Evolutionary conservation across 2,329 filamentous ascomycete genomes (phyloP), one percentile per base, ranked within the genome.

Genomic region (Trichoderma breve): DNA sequence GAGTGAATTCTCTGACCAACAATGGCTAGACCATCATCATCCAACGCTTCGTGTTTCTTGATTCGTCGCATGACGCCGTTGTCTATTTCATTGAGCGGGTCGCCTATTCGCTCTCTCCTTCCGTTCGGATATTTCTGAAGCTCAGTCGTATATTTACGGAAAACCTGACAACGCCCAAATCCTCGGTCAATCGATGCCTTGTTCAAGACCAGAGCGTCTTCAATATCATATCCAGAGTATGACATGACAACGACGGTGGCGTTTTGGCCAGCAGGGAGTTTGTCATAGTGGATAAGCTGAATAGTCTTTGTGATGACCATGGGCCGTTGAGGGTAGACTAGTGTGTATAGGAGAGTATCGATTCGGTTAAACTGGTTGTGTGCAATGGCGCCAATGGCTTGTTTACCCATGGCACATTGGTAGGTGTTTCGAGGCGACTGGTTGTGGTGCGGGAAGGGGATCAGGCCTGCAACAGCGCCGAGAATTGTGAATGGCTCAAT

Each of bases 391-490:
- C 96, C 96, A 80, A 99, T 98, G 51, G 96, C 96, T 92, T 99
- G 96, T 84, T 99, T 99, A 88, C 96, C 96, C 96, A 99, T 99
- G 83, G 96, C 96, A 84, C 95, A 98, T 86, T 98, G 95, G 79
- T 99, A 99, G 0, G 96, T 99, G 80, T 99, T 99, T 87, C 96
- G 89, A 11, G 96, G 96, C 18, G 97, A 99, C 81, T 99, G 96
- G 82, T 99, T 99, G 85, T 99, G 96, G 81, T 99, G 96, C 9
- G 96, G 96, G 79, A 98, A 99, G 5, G 96, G 96, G 80, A 99
- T 99, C 47, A 99, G 86, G 57, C 96, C 96, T 51, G 96, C 96
- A 30, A 99, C 96, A 61, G 96, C 96, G 30, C 96, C 96, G 15
- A 99, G 88, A 64, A 99, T 92, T 1, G 96, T 99, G 79, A 99